Percentiles rank a stretch among this genome's conserved stretches.
These are phyloP conservation scores for Mycena kentingensis DNA, from an alignment of 768 basidiomycete genomes.

Conservation along the genomic window DNA sequence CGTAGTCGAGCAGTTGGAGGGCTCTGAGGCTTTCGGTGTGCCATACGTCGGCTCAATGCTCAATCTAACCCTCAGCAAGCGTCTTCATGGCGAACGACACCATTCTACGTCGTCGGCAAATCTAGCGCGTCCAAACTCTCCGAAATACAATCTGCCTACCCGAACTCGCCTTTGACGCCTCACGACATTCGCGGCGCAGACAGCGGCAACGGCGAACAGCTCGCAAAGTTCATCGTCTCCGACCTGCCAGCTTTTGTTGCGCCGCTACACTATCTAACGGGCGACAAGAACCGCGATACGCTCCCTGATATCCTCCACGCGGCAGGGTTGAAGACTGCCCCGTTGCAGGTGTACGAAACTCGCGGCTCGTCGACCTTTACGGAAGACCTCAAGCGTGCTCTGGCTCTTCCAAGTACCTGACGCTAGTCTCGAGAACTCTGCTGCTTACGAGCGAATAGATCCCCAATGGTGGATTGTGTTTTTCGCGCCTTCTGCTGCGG, in stretches of 20 bases:
- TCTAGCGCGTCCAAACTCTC: conserved; percentile 56
- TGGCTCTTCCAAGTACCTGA: conserved; percentile 31
- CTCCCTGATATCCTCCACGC: conserved; percentile 52
- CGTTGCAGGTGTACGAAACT: conserved; percentile 74
- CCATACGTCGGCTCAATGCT: not conserved
- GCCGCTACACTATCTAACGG: conserved; percentile 71
- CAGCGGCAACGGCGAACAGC: conserved; percentile 67
- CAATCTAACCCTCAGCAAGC: not conserved
- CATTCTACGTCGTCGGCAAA: conserved; percentile 81
- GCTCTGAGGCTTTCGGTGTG: not conserved
- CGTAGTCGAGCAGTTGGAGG: conserved; percentile 35
- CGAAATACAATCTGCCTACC: conserved; percentile 33
- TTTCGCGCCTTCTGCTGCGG: conserved; percentile 76
- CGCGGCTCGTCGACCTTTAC: conserved; percentile 54
- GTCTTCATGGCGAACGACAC: conserved; percentile 34
- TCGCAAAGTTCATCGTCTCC: conserved; percentile 63
- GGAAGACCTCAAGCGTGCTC: conserved; percentile 39
- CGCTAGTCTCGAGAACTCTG: not conserved
- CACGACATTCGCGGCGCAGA: conserved; percentile 44
- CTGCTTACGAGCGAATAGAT: conserved; percentile 20
- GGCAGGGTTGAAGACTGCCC: conserved; percentile 45
- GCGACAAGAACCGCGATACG: conserved; percentile 84
- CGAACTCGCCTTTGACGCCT: conserved; percentile 29
- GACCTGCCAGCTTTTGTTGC: conserved; percentile 26
- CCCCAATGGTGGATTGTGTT: conserved; percentile 67